Percentiles rank a stretch among this genome's conserved stretches.
Conservation (phyloP, 2,329 filamentous ascomycete genomes). For the Colletotrichum filicis region DNA sequence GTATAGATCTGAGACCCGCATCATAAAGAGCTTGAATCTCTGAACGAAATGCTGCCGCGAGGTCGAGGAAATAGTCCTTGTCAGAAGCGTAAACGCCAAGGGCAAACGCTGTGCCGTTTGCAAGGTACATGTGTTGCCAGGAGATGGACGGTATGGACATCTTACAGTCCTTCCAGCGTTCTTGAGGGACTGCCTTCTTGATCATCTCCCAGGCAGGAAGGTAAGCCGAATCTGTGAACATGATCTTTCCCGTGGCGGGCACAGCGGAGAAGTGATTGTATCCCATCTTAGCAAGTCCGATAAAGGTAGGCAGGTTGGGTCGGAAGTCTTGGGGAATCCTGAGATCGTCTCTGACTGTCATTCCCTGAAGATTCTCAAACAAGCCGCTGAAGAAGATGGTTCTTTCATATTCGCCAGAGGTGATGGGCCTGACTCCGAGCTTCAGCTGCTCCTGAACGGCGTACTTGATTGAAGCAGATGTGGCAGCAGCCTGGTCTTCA, state of each 20-base stretch:
- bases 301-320: conserved; percentile 9
- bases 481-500: too few species aligned
- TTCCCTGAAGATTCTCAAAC: too few species aligned
- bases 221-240: conserved; percentile 52
- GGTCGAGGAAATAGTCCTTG: too few species aligned
- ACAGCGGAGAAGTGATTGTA: conserved; percentile 35
- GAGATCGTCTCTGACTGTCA: neutral
- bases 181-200: conserved; percentile 56
- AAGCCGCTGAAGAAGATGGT: too few species aligned
- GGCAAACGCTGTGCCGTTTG: conserved; percentile 37
- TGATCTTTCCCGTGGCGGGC: too few species aligned
- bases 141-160: conserved; percentile 64
- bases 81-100: conserved; percentile 35
- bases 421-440: too few species aligned
- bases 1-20: too few species aligned
- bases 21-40: too few species aligned
- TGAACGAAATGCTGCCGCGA: too few species aligned
- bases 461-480: too few species aligned
- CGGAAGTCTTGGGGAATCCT: conserved; percentile 21
- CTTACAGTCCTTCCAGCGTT: conserved; percentile 62
- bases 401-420: too few species aligned
- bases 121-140: conserved; percentile 50
- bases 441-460: too few species aligned
- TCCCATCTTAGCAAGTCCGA: conserved; percentile 8
- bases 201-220: conserved; percentile 60